Evolutionary conservation across 495 filamentous ascomycete species (phyloP).

Genomic region (Aspergillus nanangensis): DNA sequence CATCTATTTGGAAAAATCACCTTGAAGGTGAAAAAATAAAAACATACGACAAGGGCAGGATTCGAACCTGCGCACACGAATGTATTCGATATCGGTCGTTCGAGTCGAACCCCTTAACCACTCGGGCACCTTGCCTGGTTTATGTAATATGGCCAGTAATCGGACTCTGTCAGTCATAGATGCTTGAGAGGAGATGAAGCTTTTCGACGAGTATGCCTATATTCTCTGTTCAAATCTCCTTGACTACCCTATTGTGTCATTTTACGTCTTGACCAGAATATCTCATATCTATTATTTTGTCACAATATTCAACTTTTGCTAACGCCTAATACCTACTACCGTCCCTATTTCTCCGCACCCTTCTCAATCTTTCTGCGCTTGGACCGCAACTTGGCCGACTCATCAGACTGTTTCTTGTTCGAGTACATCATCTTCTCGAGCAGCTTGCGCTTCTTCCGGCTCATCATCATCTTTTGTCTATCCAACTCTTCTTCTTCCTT

Average conservation of each 20-base stretch:
- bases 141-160: too few relatives aligned
- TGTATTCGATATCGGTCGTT: too few relatives aligned
- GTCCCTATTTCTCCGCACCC: constrained; percentile 34
- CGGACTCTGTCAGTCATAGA: constrained; percentile 2
- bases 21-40: too few relatives aligned
- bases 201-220: too few relatives aligned
- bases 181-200: too few relatives aligned
- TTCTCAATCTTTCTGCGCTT: constrained; percentile 91
- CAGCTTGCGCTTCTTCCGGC: constrained; percentile 84
- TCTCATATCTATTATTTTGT: constrained; percentile 21
- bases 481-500: constrained; percentile 81
- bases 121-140: too few relatives aligned
- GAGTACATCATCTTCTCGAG: constrained; percentile 89
- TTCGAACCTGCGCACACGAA: too few relatives aligned
- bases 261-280: constrained; percentile 21
- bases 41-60: too few relatives aligned
- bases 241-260: too few relatives aligned
- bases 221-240: too few relatives aligned
- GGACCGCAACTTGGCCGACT: constrained; percentile 65
- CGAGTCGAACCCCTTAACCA: too few relatives aligned
- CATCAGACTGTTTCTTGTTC: constrained; percentile 78
- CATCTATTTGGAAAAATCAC: background rate
- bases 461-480: constrained; percentile 88
- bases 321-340: constrained; percentile 12
- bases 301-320: constrained; percentile 16